These are phyloP conservation scores for Dictyostelium firmibasis DNA, from an alignment of 78 protist genomes.

Conservation along the genomic window DNA sequence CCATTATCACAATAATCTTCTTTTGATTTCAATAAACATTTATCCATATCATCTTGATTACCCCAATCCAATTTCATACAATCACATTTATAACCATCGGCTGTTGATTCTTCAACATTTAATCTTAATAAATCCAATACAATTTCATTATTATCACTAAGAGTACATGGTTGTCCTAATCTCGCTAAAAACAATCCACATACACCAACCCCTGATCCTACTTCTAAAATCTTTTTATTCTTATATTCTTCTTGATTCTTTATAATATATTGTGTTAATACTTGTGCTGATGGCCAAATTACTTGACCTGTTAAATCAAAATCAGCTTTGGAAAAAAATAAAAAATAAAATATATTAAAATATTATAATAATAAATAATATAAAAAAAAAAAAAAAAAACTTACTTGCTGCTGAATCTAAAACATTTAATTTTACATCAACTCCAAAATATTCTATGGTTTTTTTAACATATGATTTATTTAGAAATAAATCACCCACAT, in stretches of 20 bases:
- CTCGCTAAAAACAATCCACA: conserved; percentile 58
- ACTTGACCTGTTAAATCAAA: conserved; percentile 68
- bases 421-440: conserved; percentile 3
- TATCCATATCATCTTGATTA: conserved; percentile 9
- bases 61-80: conserved; percentile 50
- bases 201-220: conserved; percentile 68
- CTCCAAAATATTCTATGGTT: conserved; percentile 22
- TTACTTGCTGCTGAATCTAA: conserved; percentile 45
- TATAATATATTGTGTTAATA: conserved; percentile 48
- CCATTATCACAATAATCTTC: background rate
- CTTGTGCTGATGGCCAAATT: conserved; percentile 59
- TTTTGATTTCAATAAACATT: background rate
- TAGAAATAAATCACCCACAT: conserved; percentile 40
- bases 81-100: conserved; percentile 36
- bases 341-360: background rate
- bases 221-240: conserved; percentile 7
- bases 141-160: conserved; percentile 53
- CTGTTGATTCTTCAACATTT: conserved; percentile 17
- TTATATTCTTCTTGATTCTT: background rate
- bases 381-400: background rate
- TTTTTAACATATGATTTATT: conserved; percentile 37
- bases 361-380: background rate
- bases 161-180: background rate
- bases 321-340: background rate
- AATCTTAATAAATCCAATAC: conserved; percentile 29